Evolutionary conservation across 352 stramenopile species (phyloP).

Genomic region (Phytopythium vexans): DNA sequence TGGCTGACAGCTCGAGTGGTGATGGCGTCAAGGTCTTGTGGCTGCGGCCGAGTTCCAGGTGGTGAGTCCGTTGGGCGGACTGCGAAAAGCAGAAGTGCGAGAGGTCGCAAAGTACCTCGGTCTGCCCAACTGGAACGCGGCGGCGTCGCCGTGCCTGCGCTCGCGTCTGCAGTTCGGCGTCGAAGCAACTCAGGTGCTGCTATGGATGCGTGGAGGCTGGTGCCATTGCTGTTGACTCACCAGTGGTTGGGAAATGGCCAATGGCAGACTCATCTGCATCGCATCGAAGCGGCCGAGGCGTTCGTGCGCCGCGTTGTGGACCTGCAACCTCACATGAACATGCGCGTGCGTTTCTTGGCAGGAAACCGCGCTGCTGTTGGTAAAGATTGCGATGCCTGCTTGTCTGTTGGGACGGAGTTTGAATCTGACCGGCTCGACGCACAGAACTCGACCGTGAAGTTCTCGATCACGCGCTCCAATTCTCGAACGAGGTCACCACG

Average conservation of each 20-base stretch:
- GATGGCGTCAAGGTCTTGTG: slow-evolving; percentile 72
- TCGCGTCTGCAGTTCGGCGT: slow-evolving; percentile 95
- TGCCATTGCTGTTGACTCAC: not conserved
- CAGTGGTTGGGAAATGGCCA: not conserved
- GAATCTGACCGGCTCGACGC: not conserved
- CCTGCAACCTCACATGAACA: slow-evolving; percentile 45
- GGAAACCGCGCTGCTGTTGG: slow-evolving; percentile 71
- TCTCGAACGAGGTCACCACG: slow-evolving; percentile 26
- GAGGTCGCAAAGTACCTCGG: slow-evolving; percentile 88
- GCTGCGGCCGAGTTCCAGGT: slow-evolving; percentile 93
- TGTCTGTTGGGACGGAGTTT: not conserved
- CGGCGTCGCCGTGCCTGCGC: slow-evolving; percentile 94
- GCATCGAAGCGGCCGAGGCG: slow-evolving; percentile 62
- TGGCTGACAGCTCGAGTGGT: slow-evolving; percentile 1
- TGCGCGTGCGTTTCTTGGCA: slow-evolving; percentile 75
- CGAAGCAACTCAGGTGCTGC: slow-evolving; percentile 77
- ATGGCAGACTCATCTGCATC: slow-evolving; percentile 57
- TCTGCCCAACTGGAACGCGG: slow-evolving; percentile 95
- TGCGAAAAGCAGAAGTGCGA: slow-evolving; percentile 90
- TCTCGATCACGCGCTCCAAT: slow-evolving; percentile 20
- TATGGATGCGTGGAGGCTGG: slow-evolving; percentile 6
- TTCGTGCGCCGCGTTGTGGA: slow-evolving; percentile 51
- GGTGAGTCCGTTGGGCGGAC: slow-evolving; percentile 83
- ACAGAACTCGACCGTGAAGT: slow-evolving; percentile 40
- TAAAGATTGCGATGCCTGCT: slow-evolving; percentile 5